Evolutionary conservation across 2,329 filamentous ascomycete genomes (phyloP), one percentile per base, ranked within the genome.

Genomic region (Juglanconis juglandina): DNA sequence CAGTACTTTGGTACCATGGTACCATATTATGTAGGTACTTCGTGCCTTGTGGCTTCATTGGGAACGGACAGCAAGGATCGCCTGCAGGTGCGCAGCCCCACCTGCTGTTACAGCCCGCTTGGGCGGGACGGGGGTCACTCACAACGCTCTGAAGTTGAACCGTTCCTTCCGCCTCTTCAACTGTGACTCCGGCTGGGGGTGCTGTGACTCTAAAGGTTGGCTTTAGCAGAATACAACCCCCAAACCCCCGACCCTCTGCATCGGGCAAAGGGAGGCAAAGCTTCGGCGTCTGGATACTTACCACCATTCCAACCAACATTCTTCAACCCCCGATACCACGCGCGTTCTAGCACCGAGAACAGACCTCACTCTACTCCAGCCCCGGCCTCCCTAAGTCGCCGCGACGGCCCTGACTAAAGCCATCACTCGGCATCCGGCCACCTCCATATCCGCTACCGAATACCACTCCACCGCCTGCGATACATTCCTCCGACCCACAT

Each of bases 401-500:
- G 44, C 44, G 17, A 17, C 24, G 39, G 39, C 39, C 39, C 39
- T 42, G 39, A 42, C 39, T 42, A 42, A 42, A 7, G 24, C 46
- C 17, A 24, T 24, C 24, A 24, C 46, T 24, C 5, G 14, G 46
- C 46, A 9, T 17, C 46, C 17, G 24, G 24, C 48, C 35, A 47
- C 47, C 39, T 52, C 46, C 46, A 60, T 51, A 48, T 32, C 32
- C 24, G 24, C 11, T 58, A 47, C 42, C 50, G 42, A 58, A 50
- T 53, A 58, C 50, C 34, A 59, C 56, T 33, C 37, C 51, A 46
- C 41, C 33, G 47, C 42, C 58, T 37, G 54, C 52, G 11, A 53
- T 52, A 24, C 10, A 47, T 42, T 37, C 47, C 47, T 41, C 46
- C 52, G 57, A 58, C 55, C 58, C 58, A 63, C 61, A 58, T 57